Conservation (phyloP, 495 filamentous ascomycete species). For the Podospora pseudoanserina region DNA sequence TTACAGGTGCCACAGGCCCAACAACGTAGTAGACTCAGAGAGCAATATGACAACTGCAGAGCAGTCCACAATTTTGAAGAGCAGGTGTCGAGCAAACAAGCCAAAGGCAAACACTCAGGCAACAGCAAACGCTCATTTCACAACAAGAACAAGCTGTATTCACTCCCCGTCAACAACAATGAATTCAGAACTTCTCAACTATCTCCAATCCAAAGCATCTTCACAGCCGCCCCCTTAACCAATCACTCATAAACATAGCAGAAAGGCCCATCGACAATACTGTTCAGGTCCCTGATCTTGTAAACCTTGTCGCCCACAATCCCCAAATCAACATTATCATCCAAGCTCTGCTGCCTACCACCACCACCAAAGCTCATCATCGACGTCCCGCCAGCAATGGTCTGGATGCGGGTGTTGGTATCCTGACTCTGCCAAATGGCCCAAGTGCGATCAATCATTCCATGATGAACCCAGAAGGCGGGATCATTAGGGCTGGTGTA, state of each 20-base stretch:
- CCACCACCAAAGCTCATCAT: slow-evolving; percentile 39
- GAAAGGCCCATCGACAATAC: slow-evolving; percentile 46
- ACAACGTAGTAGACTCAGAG: neutral
- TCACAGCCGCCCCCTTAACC: neutral
- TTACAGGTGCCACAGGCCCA: neutral
- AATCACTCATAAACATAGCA: slow-evolving; percentile 49
- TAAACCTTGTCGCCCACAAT: slow-evolving; percentile 38
- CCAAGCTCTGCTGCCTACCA: slow-evolving; percentile 32
- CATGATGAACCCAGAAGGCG: slow-evolving; percentile 65
- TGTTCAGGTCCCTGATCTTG: slow-evolving; percentile 44
- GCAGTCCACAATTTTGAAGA: no score
- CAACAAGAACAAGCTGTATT: neutral
- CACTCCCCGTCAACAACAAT: neutral
- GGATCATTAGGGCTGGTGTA: slow-evolving; percentile 64
- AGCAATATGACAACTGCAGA: neutral
- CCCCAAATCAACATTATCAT: slow-evolving; percentile 43
- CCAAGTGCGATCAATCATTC: slow-evolving; percentile 64
- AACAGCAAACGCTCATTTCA: no score
- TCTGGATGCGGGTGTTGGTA: slow-evolving; percentile 29
- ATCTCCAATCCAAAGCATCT: neutral
- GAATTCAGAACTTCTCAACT: neutral
- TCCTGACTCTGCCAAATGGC: slow-evolving; percentile 62
- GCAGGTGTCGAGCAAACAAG: no score
- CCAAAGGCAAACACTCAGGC: no score
- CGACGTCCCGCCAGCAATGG: slow-evolving; percentile 38